These are phyloP conservation scores for Aureobasidium sp. DNA, from an alignment of 2,329 filamentous ascomycete species.

Conservation along the genomic window DNA sequence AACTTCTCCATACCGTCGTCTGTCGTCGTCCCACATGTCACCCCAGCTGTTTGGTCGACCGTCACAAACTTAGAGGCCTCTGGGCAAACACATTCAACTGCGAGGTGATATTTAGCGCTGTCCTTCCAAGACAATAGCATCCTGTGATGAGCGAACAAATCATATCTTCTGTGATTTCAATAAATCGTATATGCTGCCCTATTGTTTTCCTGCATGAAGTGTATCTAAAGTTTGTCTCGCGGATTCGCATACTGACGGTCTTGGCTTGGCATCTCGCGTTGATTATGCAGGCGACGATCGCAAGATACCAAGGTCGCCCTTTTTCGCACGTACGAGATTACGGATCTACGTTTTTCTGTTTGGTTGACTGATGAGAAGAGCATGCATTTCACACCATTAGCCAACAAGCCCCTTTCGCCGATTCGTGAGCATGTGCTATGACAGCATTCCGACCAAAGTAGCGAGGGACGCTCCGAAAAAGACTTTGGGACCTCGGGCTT, in stretches of 20 bases:
- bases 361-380: background rate
- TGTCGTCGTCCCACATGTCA: background rate
- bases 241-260: background rate
- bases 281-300: constrained; percentile 8
- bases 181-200: background rate
- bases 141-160: background rate
- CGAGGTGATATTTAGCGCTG: background rate
- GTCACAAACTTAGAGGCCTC: background rate
- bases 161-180: background rate
- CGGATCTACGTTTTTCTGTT: constrained; percentile 2
- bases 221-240: background rate
- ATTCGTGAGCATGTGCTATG: background rate
- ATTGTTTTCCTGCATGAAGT: constrained; percentile 9
- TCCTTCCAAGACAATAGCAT: constrained; percentile 4
- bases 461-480: background rate
- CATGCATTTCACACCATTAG: constrained; percentile 1
- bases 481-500: background rate
- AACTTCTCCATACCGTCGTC: background rate
- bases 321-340: constrained; percentile 1
- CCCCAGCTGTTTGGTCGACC: background rate
- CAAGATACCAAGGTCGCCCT: background rate
- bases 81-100: background rate
- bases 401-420: background rate
- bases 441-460: background rate
- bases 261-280: constrained; percentile 7